Base-by-base conservation (phyloP, 2,329 filamentous ascomycete genomes). In the Byssochlamys sp. region DNA sequence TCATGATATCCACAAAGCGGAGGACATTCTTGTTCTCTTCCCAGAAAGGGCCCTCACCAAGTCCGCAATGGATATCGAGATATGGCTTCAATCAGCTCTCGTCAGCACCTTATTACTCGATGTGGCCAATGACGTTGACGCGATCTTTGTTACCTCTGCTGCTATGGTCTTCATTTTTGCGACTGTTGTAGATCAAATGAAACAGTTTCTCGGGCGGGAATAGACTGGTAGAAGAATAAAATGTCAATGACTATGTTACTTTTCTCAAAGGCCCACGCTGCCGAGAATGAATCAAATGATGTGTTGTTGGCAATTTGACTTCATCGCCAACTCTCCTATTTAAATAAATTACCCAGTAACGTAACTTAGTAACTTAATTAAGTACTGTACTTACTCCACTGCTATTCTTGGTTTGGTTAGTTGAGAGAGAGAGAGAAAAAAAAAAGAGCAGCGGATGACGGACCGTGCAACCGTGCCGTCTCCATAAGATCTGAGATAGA, bases 1-100 rank as follows among this genome's bases (percentile, higher is more conserved):
- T 84, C 71, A 86, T 87, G 73, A 96, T 91, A 73, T 96, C 91
- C 52, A 77, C 63, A 57, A 75, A 77, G 49, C 74, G 74, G 45
- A 76, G 69, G 61, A 75, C 71, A 58, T 75, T 73, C 26, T 65
- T 69, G 53, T 67, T 66, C 24, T 67, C 65, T 57, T 72, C 70
- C 59, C 74, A 69, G 59, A 69, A 75, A 2, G 73, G 74, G 6
- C 73, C 73, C 64, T 76, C 74, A 26, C 75, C 70, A 28, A 77
- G 62, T 14, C 69, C 72, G 52, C 74, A 74, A 27, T 65, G 59
- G 53, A 73, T 65, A 53, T 73, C 65, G 55, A 75, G 59, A 62
- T 72, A 75, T 53, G 75, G 73, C 74, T 76, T 24, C 35, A 45
- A 45, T 7, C 11, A 19, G 12, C n/a, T 45, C 39, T 3, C 19